Conservation (phyloP, 208 protist species). For the Willaertia magna region DNA sequence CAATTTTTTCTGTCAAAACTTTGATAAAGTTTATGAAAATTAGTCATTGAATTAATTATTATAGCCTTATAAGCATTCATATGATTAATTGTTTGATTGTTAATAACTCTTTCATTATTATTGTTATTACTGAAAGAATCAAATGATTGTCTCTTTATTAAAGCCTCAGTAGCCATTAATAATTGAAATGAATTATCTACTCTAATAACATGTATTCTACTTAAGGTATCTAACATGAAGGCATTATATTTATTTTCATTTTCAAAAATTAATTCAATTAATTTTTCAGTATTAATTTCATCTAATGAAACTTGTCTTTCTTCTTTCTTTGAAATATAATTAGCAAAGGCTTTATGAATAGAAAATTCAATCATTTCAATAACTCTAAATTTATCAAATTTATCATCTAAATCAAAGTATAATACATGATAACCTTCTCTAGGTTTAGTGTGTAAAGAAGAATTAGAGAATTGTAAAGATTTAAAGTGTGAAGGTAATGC, state of each 20-base stretch:
- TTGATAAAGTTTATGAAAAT: neutral
- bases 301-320: neutral
- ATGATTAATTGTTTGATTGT: neutral
- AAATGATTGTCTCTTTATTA: neutral
- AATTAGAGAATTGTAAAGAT: neutral
- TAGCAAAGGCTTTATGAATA: neutral
- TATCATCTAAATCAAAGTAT: neutral
- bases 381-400: neutral
- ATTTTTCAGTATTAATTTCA: neutral
- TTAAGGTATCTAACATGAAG: neutral
- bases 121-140: too few species aligned
- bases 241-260: neutral
- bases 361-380: neutral
- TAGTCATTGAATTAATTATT: neutral
- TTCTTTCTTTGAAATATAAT: neutral
- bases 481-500: neutral
- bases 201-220: neutral
- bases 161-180: neutral
- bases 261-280: neutral
- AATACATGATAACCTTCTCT: neutral
- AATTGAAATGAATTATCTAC: neutral
- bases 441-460: neutral
- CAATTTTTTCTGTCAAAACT: neutral
- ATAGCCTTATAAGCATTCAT: neutral
- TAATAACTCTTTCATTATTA: too few species aligned